phyloP scores from a whole-genome alignment of 2,329 filamentous ascomycete genomes.

The Pseudogymnoascus sp. region DNA sequence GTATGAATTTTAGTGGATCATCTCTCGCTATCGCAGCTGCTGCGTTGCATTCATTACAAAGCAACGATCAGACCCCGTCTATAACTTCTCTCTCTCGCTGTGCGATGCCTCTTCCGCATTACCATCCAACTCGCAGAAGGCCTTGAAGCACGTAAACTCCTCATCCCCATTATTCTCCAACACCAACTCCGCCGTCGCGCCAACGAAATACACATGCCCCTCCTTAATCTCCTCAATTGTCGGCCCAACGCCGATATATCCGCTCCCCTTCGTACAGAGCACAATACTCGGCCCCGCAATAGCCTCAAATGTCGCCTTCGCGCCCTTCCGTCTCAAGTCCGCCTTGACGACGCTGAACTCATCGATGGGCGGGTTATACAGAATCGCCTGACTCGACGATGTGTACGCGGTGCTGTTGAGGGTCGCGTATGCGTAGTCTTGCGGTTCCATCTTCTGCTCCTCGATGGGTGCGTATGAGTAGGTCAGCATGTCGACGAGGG shows the following conservation, averaged over 20 bases:
- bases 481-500: slow-evolving; percentile 82
- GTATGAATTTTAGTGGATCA: not conserved
- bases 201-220: slow-evolving; percentile 76
- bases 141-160: slow-evolving; percentile 81
- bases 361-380: slow-evolving; percentile 94
- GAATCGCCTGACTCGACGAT: slow-evolving; percentile 59
- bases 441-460: slow-evolving; percentile 85
- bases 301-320: slow-evolving; percentile 81
- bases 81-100: slow-evolving; percentile 22
- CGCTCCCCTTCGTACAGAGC: slow-evolving; percentile 78
- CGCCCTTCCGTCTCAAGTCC: slow-evolving; percentile 59
- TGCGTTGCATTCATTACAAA: not conserved
- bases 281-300: slow-evolving; percentile 86
- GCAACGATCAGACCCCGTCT: not conserved
- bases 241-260: slow-evolving; percentile 76
- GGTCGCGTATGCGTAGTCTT: slow-evolving; percentile 76
- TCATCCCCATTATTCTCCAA: slow-evolving; percentile 64
- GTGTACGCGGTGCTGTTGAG: slow-evolving; percentile 77
- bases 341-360: slow-evolving; percentile 89
- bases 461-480: slow-evolving; percentile 93
- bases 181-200: slow-evolving; percentile 75
- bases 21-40: not conserved
- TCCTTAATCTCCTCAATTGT: slow-evolving; percentile 68
- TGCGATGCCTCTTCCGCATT: slow-evolving; percentile 28
- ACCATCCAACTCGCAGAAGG: slow-evolving; percentile 75